Base-by-base conservation (phyloP, 345 rosid species). In the Viola odorata region DNA sequence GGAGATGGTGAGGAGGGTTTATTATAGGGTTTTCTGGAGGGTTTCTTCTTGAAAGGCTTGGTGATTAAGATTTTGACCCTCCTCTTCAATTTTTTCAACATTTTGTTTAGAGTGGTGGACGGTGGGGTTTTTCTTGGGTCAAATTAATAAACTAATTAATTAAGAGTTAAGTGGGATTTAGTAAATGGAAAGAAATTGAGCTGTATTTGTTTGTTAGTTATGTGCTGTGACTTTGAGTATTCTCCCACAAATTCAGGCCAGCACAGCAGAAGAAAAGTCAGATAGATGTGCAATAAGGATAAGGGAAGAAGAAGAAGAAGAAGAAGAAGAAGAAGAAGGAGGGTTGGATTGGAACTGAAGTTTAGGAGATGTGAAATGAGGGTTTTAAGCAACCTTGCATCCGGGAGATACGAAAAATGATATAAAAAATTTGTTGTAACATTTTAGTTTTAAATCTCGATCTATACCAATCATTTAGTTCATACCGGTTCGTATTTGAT, bases 71-170 rank as follows among this genome's bases (percentile, higher is more conserved):
- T 45, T 39, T 60, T 60, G 65, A 67, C 55, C 9, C 65, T 38
- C 47, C 59, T 15, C 15, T 17, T 45, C 3, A 67, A 12, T 45
- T 52, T 67, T 23, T 44, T 67, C 58, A 66, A 15, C 71, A 67
- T 66, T n/a, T 23, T 50, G 8, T 1, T 50, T 12, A 7, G 2
- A 37, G 17, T 32, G 50, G 50, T 15, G 14, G n/a, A 44, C 8
- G 53, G 7, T 5, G 6, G 16, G 16, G 23, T 41, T 5, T n/a
- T n/a, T n/a, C n/a, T n/a, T n/a, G n/a, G 45, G 11, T 41, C 1
- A 15, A 9, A 23, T 4, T 5, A 37, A 12, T 13, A 2, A 6
- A 14, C 12, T n/a, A n/a, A n/a, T n/a, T n/a, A n/a, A n/a, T n/a
- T n/a, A n/a, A n/a, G n/a, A n/a, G n/a, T n/a, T n/a, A n/a, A n/a